Percentiles rank a stretch among this genome's conserved stretches.
Evolutionary conservation across 805 yeast genomes (phyloP).

Genomic region (Saccharomycopsis fibuligera): DNA sequence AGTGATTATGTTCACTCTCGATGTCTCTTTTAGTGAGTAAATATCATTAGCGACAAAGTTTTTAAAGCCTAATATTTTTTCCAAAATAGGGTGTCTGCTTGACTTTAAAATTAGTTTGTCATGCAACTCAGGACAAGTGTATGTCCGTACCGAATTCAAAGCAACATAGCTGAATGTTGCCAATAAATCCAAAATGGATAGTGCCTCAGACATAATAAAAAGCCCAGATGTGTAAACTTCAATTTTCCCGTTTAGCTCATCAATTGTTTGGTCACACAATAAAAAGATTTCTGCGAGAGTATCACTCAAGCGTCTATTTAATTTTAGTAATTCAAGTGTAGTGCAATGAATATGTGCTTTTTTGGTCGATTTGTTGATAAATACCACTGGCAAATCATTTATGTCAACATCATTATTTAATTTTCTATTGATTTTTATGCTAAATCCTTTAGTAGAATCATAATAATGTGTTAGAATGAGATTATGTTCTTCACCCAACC

Average conservation of each 20-base stretch:
- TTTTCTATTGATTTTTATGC: too few relatives aligned
- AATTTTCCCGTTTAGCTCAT: slow-evolving; percentile 26
- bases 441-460: too few relatives aligned
- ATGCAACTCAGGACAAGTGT: slow-evolving; percentile 34
- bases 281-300: slow-evolving; percentile 33
- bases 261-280: slow-evolving; percentile 36
- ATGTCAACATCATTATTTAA: too few relatives aligned
- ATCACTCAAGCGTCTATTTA: too few relatives aligned
- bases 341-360: too few relatives aligned
- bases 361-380: too few relatives aligned
- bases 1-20: slow-evolving; percentile 43
- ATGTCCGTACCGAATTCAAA: slow-evolving; percentile 21
- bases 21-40: slow-evolving; percentile 29
- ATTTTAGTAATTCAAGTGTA: too few relatives aligned
- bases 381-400: too few relatives aligned
- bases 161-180: slow-evolving; percentile 31
- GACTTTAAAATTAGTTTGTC: slow-evolving; percentile 18
- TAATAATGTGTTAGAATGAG: too few relatives aligned
- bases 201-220: slow-evolving; percentile 39
- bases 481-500: too few relatives aligned
- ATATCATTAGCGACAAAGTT: slow-evolving; percentile 36
- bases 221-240: slow-evolving; percentile 26
- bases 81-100: slow-evolving; percentile 40
- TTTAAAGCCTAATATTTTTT: slow-evolving; percentile 23
- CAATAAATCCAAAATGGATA: slow-evolving; percentile 36